These are phyloP conservation scores for Ilex paraguariensis DNA, from an alignment of 305 asterid species.

Conservation along the genomic window DNA sequence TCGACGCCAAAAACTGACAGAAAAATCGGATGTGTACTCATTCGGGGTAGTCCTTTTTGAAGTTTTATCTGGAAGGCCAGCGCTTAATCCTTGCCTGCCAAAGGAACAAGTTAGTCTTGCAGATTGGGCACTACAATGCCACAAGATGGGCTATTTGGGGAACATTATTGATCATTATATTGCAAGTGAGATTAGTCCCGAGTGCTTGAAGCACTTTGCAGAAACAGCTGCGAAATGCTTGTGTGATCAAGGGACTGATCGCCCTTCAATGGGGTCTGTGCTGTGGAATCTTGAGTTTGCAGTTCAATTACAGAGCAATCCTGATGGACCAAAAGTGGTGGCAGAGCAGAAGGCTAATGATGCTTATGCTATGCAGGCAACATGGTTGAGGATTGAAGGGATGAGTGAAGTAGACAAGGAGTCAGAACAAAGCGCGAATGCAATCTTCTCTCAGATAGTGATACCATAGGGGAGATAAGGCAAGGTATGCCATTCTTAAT, in stretches of 20 bases:
- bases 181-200: conserved; percentile 33
- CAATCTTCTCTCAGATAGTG: conserved; percentile 60
- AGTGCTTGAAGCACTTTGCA: conserved; percentile 46
- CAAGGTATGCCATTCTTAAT: no score
- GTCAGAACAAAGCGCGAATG: conserved; percentile 21
- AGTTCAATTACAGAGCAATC: conserved; percentile 41
- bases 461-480: conserved; percentile 35
- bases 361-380: conserved; percentile 70
- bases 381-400: conserved; percentile 58
- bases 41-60: conserved; percentile 76
- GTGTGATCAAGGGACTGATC: conserved; percentile 51
- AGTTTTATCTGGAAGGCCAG: conserved; percentile 60
- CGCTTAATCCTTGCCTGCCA: conserved; percentile 46
- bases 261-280: conserved; percentile 71
- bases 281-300: conserved; percentile 59
- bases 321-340: conserved; percentile 3
- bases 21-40: conserved; percentile 4
- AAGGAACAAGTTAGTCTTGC: conserved; percentile 72
- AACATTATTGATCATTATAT: conserved; percentile 49
- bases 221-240: conserved; percentile 59
- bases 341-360: conserved; percentile 19
- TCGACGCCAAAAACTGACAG: no score
- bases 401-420: conserved; percentile 15
- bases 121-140: conserved; percentile 55
- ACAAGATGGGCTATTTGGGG: conserved; percentile 36